Percentiles rank a stretch among this genome's conserved stretches.
These are phyloP conservation scores for Trametes hirsuta DNA, from an alignment of 1,284 basidiomycete species.

Conservation along the genomic window DNA sequence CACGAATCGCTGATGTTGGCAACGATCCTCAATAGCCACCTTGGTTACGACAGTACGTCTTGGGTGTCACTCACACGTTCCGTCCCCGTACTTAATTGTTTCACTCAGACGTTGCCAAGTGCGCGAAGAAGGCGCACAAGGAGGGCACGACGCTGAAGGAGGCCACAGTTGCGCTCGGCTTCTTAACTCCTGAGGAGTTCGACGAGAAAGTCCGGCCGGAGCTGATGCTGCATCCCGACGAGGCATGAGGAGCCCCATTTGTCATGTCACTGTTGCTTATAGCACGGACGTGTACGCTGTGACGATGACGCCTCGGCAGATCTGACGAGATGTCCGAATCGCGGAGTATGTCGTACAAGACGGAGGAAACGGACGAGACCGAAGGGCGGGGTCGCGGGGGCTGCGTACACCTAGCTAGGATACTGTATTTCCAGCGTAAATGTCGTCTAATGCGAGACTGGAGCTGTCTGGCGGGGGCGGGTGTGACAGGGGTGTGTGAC, in stretches of 20 bases:
- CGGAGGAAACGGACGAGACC: neutral
- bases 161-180: slow-evolving; percentile 87
- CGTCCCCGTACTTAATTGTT: slow-evolving; percentile 12
- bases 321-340: slow-evolving; percentile 7
- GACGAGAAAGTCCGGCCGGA: slow-evolving; percentile 96
- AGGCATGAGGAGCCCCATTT: slow-evolving; percentile 40
- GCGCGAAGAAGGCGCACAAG: slow-evolving; percentile 99
- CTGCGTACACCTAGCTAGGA: neutral
- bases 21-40: slow-evolving; percentile 90
- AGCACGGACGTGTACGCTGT: slow-evolving; percentile 23
- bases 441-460: neutral
- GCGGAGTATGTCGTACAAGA: slow-evolving; percentile 3
- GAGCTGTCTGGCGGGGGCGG: neutral
- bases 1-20: slow-evolving; percentile 98
- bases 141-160: slow-evolving; percentile 97
- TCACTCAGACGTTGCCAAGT: slow-evolving; percentile 88
- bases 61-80: neutral
- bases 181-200: slow-evolving; percentile 91
- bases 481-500: slow-evolving; percentile 31
- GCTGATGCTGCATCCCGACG: slow-evolving; percentile 79
- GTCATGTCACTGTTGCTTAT: slow-evolving; percentile 18
- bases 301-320: slow-evolving; percentile 16
- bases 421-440: neutral
- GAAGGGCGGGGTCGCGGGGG: neutral
- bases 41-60: slow-evolving; percentile 92